Conservation (phyloP, 2,329 filamentous ascomycete species). For the Bipolaris gigantea region DNA sequence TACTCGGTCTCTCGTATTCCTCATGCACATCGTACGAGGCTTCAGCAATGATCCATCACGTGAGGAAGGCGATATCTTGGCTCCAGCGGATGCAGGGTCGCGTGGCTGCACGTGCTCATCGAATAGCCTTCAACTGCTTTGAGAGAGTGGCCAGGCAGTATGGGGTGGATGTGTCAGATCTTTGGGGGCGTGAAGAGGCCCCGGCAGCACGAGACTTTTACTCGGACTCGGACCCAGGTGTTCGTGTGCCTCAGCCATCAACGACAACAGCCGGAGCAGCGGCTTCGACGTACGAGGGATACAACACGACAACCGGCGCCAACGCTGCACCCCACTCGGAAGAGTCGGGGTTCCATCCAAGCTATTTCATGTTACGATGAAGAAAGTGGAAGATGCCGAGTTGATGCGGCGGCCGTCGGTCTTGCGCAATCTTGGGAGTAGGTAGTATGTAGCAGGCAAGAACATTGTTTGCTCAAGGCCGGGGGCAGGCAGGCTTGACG, state of each 20-base stretch:
- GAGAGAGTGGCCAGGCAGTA: slow-evolving; percentile 24
- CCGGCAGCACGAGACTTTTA: not conserved
- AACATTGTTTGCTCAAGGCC: not conserved
- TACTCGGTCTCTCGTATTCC: slow-evolving; percentile 43
- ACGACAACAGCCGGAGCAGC: not conserved
- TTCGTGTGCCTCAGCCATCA: not conserved
- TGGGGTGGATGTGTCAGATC: slow-evolving; percentile 16
- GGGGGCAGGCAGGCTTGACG: not conserved
- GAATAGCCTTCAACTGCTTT: slow-evolving; percentile 23
- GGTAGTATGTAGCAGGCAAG: not conserved
- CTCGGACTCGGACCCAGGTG: not conserved
- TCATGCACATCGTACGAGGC: slow-evolving; percentile 24
- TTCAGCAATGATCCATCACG: slow-evolving; percentile 25
- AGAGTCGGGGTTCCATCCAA: slow-evolving; percentile 1
- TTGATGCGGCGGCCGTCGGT: not conserved
- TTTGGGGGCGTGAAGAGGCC: slow-evolving; percentile 7
- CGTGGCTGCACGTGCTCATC: slow-evolving; percentile 29
- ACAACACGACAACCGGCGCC: slow-evolving; percentile 1
- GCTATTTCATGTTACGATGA: slow-evolving; percentile 2
- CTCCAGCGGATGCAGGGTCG: slow-evolving; percentile 39
- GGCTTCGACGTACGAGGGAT: slow-evolving; percentile 4
- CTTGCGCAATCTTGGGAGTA: not conserved
- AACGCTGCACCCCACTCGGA: slow-evolving; percentile 1
- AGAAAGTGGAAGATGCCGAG: too few relatives aligned
- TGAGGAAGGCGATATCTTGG: slow-evolving; percentile 41